phyloP scores from a whole-genome alignment of 345 rosid species.

The Citrus maxima region DNA sequence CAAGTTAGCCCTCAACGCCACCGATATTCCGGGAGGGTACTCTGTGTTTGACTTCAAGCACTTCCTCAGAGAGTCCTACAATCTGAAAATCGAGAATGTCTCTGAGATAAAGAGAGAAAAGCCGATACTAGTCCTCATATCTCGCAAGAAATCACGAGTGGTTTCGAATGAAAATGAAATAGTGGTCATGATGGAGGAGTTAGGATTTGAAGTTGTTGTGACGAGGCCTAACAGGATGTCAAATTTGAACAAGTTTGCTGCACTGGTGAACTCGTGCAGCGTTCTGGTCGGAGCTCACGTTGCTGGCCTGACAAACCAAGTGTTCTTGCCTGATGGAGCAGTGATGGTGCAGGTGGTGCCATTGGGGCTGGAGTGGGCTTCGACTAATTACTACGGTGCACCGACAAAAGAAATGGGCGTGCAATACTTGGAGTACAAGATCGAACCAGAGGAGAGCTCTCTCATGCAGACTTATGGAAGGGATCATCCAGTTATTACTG shows the following conservation, averaged over 20 bases:
- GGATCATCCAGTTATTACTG: constrained; percentile 31
- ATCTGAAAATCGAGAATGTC: constrained; percentile 18
- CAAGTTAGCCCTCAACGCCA: background rate
- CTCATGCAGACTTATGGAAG: constrained; percentile 19
- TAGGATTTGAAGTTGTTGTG: constrained; percentile 30
- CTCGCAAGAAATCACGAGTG: constrained; percentile 26
- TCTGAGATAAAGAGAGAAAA: constrained; percentile 11
- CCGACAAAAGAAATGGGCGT: constrained; percentile 37
- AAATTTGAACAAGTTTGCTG: constrained; percentile 22
- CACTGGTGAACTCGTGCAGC: constrained; percentile 27
- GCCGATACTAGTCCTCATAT: constrained; percentile 30
- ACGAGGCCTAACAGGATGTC: constrained; percentile 19
- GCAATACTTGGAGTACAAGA: constrained; percentile 36
- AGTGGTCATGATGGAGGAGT: constrained; percentile 22
- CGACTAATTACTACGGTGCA: constrained; percentile 16
- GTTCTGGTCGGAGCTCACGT: constrained; percentile 44
- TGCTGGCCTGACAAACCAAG: constrained; percentile 37
- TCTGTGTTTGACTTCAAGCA: constrained; percentile 38
- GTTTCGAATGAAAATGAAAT: constrained; percentile 29
- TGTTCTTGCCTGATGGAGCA: constrained; percentile 37
- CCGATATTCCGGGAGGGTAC: constrained; percentile 24
- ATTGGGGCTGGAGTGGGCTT: constrained; percentile 34
- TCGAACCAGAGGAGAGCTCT: constrained; percentile 39
- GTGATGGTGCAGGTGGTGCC: constrained; percentile 40
- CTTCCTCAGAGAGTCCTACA: constrained; percentile 28